Base-by-base conservation (phyloP, 148 eudicot genomes). In the Vaccinium darrowii region DNA sequence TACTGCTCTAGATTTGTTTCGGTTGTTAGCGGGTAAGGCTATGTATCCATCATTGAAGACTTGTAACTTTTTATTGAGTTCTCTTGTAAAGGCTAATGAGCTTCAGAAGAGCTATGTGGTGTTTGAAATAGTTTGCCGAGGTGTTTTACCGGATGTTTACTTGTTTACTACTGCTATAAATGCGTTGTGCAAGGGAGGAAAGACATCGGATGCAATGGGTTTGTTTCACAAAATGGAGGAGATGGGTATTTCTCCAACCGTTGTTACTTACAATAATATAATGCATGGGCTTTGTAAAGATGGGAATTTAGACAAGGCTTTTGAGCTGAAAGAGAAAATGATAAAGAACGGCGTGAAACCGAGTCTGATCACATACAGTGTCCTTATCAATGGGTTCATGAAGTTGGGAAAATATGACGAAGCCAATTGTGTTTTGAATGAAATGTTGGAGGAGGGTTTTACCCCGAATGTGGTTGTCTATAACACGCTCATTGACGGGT, bases 401-500 rank as follows among this genome's bases (percentile, higher is more conserved):
- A 94, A 92, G 81, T 65, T 80, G 81, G 89, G 86, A 85, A 94
- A 88, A 69, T 89, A 86, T 76, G 93, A 91, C 81, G 95, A 94
- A 84, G 98, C 94, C 21, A 82, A 85, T 83, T 25, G 74, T 71
- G 80, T 94, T 76, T 86, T 96, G 78, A 86, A 83, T 58, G 98
- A 94, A 84, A 93, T 96, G 99, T 67, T 79, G 27, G 88, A 63
- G 21, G 88, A 88, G 57, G 97, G 98, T 80, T 78, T 92, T 79
- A 86, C 85, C 54, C 94, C 95, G 25, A 94, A 94, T 86, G 94
- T 82, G 81, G 89, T 94, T 83, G 87, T 96, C 84, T 95, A 88
- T 85, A 95, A 93, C 88, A 89, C 93, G 3, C 89, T 95, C 85
- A 92, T 95, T 85, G 91, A 91, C 82, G 98, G 98, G 72, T 93